Base-by-base conservation (phyloP, 2,329 filamentous ascomycete species). In the Sporothrix dimorphospora region DNA sequence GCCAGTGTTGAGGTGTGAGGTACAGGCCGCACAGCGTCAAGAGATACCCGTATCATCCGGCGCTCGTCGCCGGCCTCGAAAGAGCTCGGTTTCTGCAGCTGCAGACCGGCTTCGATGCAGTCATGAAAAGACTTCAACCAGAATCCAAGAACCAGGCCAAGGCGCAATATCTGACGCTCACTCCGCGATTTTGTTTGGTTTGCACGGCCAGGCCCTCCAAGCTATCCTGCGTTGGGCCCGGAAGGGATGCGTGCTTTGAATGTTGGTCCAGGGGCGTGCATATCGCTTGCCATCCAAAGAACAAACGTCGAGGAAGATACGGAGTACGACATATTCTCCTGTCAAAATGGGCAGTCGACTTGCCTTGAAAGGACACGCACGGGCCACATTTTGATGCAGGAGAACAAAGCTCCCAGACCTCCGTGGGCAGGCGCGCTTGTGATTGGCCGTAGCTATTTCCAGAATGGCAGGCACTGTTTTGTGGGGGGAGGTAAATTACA, bases 381-480 rank as follows among this genome's bases (percentile, higher is more conserved):
- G 59, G 72, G 45, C 72, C 72, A 71, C 47, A 5, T 42, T 40
- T 45, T n/a, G 27, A 55, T 73, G 72, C 69, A 73, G 65, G 69
- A 71, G 72, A 71, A 70, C 72, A 68, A 61, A 71, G 69, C 65
- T 71, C 69, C 42, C 30, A 16, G 30, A 51, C 40, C 14, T 27
- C 11, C 24, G 12, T 67, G 27, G 49, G 24, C 21, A n/a, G 19
- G 63, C 14, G 19, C 30, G 45, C 24, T 21, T 16, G 21, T 73
- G 69, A 71, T 73, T 73, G 72, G 72, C 65, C 34, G 55, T 0
- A 47, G 34, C 47, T 47, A 16, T 47, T 59, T 59, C 34, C 61
- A n/a, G 55, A 12, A 12, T 47, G 40, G 38, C 45, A 65, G 27
- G 21, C 40, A 47, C 53, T 27, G 45, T 51, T 30, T 67, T 72